Conservation (phyloP, 2,329 filamentous ascomycete species). For the Scedosporium boydii region DNA sequence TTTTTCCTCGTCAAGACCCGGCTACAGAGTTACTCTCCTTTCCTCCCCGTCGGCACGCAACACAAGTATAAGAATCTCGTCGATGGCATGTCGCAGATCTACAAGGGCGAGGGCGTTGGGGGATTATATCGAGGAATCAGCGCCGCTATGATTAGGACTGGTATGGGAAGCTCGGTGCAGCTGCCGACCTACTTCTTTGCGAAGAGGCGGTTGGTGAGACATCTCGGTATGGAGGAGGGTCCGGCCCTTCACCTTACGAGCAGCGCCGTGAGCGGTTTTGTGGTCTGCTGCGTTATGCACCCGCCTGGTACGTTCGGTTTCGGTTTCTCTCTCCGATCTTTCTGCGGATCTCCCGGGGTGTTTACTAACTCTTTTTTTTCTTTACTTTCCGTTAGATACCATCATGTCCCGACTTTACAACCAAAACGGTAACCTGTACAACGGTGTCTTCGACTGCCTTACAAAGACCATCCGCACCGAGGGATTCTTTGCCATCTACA, state of each 20-base stretch:
- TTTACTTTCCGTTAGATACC: conserved; percentile 48
- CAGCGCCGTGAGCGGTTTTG: conserved; percentile 84
- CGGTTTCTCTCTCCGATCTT: not conserved
- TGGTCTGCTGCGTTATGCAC: conserved; percentile 97
- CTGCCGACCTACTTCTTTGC: conserved; percentile 97
- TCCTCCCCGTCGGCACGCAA: conserved; percentile 92
- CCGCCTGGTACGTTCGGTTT: conserved; percentile 59
- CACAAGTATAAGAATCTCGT: conserved; percentile 80
- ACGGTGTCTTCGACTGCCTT: conserved; percentile 83
- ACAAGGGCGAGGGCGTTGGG: conserved; percentile 61
- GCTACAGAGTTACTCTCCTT: conserved; percentile 86
- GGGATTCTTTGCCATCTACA: conserved; percentile 88
- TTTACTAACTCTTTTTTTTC: not conserved
- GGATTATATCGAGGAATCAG: conserved; percentile 86
- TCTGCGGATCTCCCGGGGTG: too few species aligned
- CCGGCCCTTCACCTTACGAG: conserved; percentile 80
- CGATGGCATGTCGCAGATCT: conserved; percentile 77
- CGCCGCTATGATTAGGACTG: conserved; percentile 91
- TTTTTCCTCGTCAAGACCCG: conserved; percentile 98
- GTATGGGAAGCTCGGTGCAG: conserved; percentile 92
- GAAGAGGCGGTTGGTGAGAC: conserved; percentile 73
- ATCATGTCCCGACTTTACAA: conserved; percentile 99
- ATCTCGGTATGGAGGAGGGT: conserved; percentile 84
- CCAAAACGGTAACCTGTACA: conserved; percentile 96
- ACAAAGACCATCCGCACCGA: conserved; percentile 86